phyloP scores from a whole-genome alignment of 306 rosid species.

The Sesbania bispinosa region DNA sequence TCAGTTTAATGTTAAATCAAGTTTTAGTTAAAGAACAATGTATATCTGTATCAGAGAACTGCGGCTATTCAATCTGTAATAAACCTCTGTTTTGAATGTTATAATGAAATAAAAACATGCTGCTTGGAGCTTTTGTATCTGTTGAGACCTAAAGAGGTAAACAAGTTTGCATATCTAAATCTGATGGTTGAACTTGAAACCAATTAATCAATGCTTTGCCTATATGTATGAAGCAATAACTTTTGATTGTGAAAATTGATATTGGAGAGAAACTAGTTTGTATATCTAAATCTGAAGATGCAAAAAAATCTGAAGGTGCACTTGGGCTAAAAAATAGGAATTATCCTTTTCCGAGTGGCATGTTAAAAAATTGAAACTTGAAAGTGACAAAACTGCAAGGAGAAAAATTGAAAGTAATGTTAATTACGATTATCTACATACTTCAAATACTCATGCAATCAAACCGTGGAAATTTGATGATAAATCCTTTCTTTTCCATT shows the following conservation, averaged over 20 bases:
- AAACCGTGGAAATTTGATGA: too few species aligned
- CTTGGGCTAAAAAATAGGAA: too few species aligned
- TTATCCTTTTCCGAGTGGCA: too few species aligned
- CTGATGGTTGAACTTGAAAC: not conserved
- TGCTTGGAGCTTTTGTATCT: not conserved
- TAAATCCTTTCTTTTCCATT: too few species aligned
- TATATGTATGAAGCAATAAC: not conserved
- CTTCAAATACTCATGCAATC: too few species aligned
- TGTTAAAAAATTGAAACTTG: too few species aligned
- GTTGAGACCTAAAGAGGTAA: not conserved
- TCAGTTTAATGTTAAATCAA: constrained; percentile 1
- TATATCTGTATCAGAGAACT: not conserved
- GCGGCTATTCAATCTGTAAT: not conserved
- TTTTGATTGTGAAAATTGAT: not conserved
- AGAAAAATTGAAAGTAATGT: too few species aligned
- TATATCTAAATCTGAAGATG: too few species aligned
- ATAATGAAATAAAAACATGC: not conserved
- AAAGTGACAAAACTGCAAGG: too few species aligned
- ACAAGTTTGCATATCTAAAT: not conserved
- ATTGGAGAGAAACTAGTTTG: not conserved
- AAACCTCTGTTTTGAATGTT: not conserved
- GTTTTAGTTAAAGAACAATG: constrained; percentile 7
- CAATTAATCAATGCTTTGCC: not conserved
- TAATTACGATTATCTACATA: too few species aligned
- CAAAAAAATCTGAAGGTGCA: too few species aligned